These are phyloP conservation scores for Russula sp. DNA, from an alignment of 768 basidiomycete genomes.

Conservation along the genomic window DNA sequence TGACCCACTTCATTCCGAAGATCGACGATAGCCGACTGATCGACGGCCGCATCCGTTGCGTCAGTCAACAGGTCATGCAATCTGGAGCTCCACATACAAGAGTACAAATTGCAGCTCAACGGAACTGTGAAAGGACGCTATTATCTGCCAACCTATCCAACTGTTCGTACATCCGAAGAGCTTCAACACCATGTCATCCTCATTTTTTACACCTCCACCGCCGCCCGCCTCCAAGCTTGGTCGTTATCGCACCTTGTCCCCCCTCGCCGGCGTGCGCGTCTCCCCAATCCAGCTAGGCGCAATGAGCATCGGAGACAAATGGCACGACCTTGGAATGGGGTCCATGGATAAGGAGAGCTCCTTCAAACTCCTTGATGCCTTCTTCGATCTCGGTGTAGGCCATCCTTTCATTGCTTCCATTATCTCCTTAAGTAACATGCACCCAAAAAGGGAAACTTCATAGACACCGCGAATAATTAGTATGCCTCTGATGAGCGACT, in stretches of 20 bases:
- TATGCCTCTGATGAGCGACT: not conserved
- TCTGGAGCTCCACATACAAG: not conserved
- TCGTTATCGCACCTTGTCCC: conserved; percentile 29
- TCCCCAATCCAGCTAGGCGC: conserved; percentile 34
- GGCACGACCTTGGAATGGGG: no score
- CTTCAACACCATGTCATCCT: not conserved
- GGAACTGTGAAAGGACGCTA: not conserved
- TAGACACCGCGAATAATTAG: conserved; percentile 34
- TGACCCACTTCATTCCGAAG: not conserved
- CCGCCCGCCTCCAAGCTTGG: conserved; percentile 26
- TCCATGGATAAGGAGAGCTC: no score
- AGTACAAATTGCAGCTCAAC: not conserved
- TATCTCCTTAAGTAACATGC: no score
- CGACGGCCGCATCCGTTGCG: not conserved
- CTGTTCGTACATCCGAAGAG: no score
- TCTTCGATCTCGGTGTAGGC: no score
- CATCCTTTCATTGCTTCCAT: no score
- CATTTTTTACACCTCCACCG: not conserved
- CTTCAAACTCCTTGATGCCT: no score
- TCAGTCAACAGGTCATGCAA: no score
- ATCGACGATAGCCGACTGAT: no score
- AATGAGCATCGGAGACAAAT: conserved; percentile 35
- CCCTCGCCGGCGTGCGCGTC: conserved; percentile 32
- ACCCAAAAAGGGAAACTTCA: conserved; percentile 25
- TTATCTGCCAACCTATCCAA: not conserved